Evolutionary conservation across 768 basidiomycete genomes (phyloP).

Genomic region (Rhodotorula diobovata): DNA sequence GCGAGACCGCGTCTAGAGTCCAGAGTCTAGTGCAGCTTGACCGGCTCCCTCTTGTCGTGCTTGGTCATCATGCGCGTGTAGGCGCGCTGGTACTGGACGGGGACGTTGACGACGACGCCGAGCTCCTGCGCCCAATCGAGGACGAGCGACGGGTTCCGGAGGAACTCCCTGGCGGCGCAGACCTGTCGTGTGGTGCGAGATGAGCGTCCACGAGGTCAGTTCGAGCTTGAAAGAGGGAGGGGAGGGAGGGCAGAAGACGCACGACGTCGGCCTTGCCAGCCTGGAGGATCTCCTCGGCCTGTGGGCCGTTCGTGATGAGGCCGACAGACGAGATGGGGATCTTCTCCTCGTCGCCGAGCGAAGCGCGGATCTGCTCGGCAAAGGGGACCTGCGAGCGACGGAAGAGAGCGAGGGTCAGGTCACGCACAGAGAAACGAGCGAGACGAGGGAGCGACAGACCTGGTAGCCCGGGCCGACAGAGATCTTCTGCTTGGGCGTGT

Average conservation of each 20-base stretch:
- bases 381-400: slow-evolving; percentile 58
- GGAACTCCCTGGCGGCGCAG: slow-evolving; percentile 60
- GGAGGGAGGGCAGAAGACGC: background rate
- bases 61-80: slow-evolving; percentile 51
- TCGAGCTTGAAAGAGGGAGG: background rate
- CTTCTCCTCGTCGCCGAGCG: slow-evolving; percentile 47
- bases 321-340: slow-evolving; percentile 56
- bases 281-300: slow-evolving; percentile 63
- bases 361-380: slow-evolving; percentile 61
- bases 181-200: too few relatives aligned
- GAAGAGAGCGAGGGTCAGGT: too few relatives aligned
- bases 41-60: background rate
- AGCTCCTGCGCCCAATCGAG: slow-evolving; percentile 59
- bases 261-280: slow-evolving; percentile 66
- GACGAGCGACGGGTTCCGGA: slow-evolving; percentile 62
- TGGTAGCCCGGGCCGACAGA: slow-evolving; percentile 59
- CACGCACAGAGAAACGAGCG: too few relatives aligned
- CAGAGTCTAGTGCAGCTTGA: background rate
- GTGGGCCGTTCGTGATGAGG: slow-evolving; percentile 61
- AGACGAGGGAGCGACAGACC: slow-evolving; percentile 50
- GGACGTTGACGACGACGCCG: slow-evolving; percentile 62
- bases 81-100: slow-evolving; percentile 66
- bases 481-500: slow-evolving; percentile 62
- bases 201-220: slow-evolving; percentile 20
- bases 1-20: too few relatives aligned